phyloP scores from a whole-genome alignment of 768 basidiomycete genomes.

The Epithele typhae region DNA sequence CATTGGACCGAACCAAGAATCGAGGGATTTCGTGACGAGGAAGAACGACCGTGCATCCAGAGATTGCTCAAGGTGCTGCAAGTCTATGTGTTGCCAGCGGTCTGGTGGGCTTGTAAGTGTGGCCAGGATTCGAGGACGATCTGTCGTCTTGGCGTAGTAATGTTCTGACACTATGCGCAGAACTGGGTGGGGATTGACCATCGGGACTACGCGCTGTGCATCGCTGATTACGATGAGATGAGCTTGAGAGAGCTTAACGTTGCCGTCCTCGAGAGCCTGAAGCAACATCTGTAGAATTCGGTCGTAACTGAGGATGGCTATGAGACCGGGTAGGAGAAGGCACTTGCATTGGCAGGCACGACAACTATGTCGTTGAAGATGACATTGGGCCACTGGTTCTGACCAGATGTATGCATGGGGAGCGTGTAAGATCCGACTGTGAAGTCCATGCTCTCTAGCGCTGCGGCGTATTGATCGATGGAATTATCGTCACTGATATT shows the following conservation, averaged over 20 bases:
- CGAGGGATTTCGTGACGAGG: not conserved
- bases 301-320: constrained; percentile 3
- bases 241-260: constrained; percentile 39
- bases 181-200: constrained; percentile 31
- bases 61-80: constrained; percentile 6
- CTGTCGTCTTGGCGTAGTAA: constrained; percentile 32
- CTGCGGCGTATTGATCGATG: constrained; percentile 14
- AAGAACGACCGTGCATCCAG: constrained; percentile 9
- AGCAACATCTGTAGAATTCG: constrained; percentile 33
- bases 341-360: constrained; percentile 37
- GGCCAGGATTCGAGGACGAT: constrained; percentile 7
- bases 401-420: constrained; percentile 14
- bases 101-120: constrained; percentile 6
- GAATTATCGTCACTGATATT: constrained; percentile 13
- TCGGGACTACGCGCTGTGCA: constrained; percentile 33
- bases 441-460: constrained; percentile 28
- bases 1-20: constrained; percentile 2
- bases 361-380: constrained; percentile 35
- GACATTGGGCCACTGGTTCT: constrained; percentile 24
- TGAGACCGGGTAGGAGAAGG: too few species aligned
- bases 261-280: constrained; percentile 32
- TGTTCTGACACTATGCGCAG: constrained; percentile 43
- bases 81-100: constrained; percentile 9
- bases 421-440: constrained; percentile 18
- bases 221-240: constrained; percentile 42